phyloP scores from a whole-genome alignment of 2,329 filamentous ascomycete genomes.

The Alternaria sp. region DNA sequence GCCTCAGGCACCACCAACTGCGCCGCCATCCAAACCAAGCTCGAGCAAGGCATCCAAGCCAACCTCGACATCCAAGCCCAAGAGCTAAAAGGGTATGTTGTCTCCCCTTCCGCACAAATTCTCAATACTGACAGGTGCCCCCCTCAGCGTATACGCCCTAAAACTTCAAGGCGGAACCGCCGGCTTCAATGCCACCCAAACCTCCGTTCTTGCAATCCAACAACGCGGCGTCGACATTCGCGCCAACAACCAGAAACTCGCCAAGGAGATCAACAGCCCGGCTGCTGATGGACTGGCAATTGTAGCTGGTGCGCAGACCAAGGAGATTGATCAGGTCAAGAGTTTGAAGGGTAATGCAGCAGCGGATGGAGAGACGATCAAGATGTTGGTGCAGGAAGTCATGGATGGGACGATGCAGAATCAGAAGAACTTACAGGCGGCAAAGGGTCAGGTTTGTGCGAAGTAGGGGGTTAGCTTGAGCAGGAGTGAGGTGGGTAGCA shows the following conservation, averaged over 20 bases:
- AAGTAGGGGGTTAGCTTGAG: not conserved
- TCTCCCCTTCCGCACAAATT: too few relatives aligned
- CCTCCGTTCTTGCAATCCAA: slow-evolving; percentile 19
- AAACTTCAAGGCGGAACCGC: slow-evolving; percentile 12
- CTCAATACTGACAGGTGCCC: not conserved
- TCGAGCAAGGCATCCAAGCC: slow-evolving; percentile 26
- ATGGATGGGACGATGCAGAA: slow-evolving; percentile 29
- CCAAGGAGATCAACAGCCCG: slow-evolving; percentile 25
- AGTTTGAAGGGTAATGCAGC: slow-evolving; percentile 13
- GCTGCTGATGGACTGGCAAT: slow-evolving; percentile 22
- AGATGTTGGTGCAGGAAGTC: slow-evolving; percentile 22
- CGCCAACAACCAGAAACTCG: slow-evolving; percentile 29
- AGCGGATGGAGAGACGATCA: slow-evolving; percentile 17
- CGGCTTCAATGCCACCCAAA: not conserved
- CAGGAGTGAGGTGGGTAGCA: not conserved
- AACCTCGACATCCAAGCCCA: slow-evolving; percentile 33
- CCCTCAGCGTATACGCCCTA: slow-evolving; percentile 15
- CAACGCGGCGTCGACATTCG: slow-evolving; percentile 29
- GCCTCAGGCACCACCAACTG: not conserved
- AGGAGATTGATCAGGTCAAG: slow-evolving; percentile 25
- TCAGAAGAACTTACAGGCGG: slow-evolving; percentile 22
- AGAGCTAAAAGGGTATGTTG: slow-evolving; percentile 27
- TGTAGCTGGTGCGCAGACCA: slow-evolving; percentile 25
- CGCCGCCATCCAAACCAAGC: slow-evolving; percentile 2
- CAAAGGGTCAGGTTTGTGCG: slow-evolving; percentile 1